Base-by-base conservation (phyloP, 2,329 filamentous ascomycete genomes). In the Zopfia rhizophila region DNA sequence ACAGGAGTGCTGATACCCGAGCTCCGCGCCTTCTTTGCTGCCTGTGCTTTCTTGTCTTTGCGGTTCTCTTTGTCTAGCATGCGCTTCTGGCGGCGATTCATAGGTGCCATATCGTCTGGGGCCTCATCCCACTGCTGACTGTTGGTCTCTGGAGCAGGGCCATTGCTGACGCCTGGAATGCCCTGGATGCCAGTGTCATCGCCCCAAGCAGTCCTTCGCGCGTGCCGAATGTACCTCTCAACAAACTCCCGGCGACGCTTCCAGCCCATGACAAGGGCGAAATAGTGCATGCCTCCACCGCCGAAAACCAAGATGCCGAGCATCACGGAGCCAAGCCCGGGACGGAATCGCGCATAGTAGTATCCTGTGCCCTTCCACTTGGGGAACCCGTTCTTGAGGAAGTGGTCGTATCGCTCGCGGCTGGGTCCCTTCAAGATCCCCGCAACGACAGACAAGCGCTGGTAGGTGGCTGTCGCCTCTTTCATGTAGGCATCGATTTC, bases 331-430 rank as follows among this genome's bases (percentile, higher is more conserved):
- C 90, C 91, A 31, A 97, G 78, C 7, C 94, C 94, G 2, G 94
- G 94, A 14, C 94, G 85, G 81, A 93, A 97, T 46, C 94, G 87
- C 63, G 86, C 86, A 78, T 99, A 99, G 82, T 97, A 99, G 82
- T 99, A 99, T 53, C 94, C 93, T 31, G 93, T 97, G 47, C 94
- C 94, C 77, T 93, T 92, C 94, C 94, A 99, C 44, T 84, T 85
- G 22, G 94, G 94, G 78, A 99, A 99, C 51, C 94, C 94, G 73
- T 97, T 91, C 70, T 79, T 77, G 50, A 97, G 75, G 78, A 97
- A 99, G 73, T 97, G 88, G 71, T 99, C 93, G 74, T 99, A 99
- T 54, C 94, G 88, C 60, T 90, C 89, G 54, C 94, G 84, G 42
- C 83, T 83, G 3, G 88, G 78, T 1, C 93, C 91, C 60, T 89